Evolutionary conservation across 2,329 filamentous ascomycete species (phyloP), one percentile per base, ranked within the genome.

Genomic region (Sodiomyces alkalinus): DNA sequence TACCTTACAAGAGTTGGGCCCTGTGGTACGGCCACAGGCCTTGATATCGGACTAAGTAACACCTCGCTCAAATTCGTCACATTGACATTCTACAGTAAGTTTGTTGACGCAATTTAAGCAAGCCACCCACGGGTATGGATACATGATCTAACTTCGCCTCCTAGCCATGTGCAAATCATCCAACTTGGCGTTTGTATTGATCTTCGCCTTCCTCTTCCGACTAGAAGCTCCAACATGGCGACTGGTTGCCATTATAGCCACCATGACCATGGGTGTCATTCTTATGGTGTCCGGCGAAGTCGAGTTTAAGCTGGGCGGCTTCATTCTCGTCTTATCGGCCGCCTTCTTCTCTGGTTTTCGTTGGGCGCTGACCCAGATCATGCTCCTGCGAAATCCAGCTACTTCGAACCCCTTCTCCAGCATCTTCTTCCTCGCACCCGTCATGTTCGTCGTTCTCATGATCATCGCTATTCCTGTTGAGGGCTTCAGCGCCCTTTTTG

Each of bases 221-320:
- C 74, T 98, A 29, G 90, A 98, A 54, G 70, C 71, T 8, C 83
- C 82, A 0, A 94, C 87, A 0, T 74, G 80, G 64, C 80, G 78
- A 42, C 69, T 98, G 7, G 78, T 92, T 21, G 64, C 68, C 39
- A 90, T 96, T 41, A 96, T 98, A 41, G 68, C 74, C 29, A 75
- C 80, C 44, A 96, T 98, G 90, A 94, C 86, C 0, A 44, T 74
- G 3, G 90, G 90, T 34, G 87, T 98, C 7, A 66, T 98, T 36
- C 92, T 96, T 74, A 98, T 98, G 90, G 90, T 96, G 1, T 83
- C 85, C 5, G 90, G 87, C 35, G 90, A 98, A 55, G 76, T 92
- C 20, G 75, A 83, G 27, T 98, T 98, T 55, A 74, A 85, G 42
- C 63, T 78, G 0, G 64, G 82, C 17, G 90, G 90, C 22, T 98